Evolutionary conservation across 2,329 filamentous ascomycete genomes (phyloP).

Genomic region (Ophiostoma quercus): DNA sequence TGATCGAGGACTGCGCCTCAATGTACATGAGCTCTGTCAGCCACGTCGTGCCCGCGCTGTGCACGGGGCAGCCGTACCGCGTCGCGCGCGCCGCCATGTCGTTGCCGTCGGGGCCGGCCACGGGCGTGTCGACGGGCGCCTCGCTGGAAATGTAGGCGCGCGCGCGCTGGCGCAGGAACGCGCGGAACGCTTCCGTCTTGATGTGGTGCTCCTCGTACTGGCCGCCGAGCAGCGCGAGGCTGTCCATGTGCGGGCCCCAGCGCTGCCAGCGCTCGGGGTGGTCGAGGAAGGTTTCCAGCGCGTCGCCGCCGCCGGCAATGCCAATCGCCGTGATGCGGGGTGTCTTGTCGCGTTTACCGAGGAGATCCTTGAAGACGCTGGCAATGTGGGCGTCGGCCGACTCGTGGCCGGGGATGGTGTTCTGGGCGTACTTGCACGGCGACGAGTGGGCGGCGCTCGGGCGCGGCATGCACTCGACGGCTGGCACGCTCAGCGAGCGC

Average conservation of each 20-base stretch:
- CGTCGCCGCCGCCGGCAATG: constrained; percentile 60
- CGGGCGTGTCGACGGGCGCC: constrained; percentile 46
- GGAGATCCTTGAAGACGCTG: constrained; percentile 60
- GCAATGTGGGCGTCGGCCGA: constrained; percentile 56
- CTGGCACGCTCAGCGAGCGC: constrained; percentile 53
- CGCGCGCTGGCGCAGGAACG: constrained; percentile 52
- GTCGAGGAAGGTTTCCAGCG: constrained; percentile 55
- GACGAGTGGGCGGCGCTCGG: constrained; percentile 54
- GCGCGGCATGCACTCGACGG: constrained; percentile 56
- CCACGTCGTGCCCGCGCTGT: constrained; percentile 59
- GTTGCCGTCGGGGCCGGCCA: constrained; percentile 51
- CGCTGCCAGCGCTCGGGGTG: constrained; percentile 46
- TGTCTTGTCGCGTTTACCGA: constrained; percentile 33
- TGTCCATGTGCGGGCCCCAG: constrained; percentile 42
- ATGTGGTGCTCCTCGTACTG: constrained; percentile 40
- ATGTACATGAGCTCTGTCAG: constrained; percentile 60
- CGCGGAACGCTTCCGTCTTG: constrained; percentile 41
- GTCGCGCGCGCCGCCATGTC: constrained; percentile 37
- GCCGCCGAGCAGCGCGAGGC: constrained; percentile 48
- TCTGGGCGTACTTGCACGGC: constrained; percentile 50
- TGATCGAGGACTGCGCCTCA: constrained; percentile 30
- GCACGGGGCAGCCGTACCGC: constrained; percentile 58
- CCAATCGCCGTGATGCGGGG: constrained; percentile 70
- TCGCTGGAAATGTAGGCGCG: constrained; percentile 56
- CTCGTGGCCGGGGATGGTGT: constrained; percentile 58